Base-by-base conservation (phyloP, 2,329 filamentous ascomycete species). In the Huntiella decipiens region DNA sequence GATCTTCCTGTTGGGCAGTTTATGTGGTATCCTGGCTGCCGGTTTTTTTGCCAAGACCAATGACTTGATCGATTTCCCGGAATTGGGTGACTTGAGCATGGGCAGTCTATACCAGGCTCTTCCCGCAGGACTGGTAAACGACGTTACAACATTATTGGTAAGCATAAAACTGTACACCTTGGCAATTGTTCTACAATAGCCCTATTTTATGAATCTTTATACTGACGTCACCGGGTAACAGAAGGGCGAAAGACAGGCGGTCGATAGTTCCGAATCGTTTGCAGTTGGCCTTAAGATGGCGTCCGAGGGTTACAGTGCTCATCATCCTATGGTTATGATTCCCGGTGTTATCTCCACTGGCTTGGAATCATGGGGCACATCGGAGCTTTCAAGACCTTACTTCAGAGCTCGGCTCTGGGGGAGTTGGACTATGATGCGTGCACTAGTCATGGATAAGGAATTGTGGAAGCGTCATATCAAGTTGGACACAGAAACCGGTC, bases 371-470 rank as follows among this genome's bases (percentile, higher is more conserved):
- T 98, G 91, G 91, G 85, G 88, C 3, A 96, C 91, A 0, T 77
- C 82, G 43, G 82, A 87, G 56, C 67, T 70, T 37, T 94, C 87
- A 5, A 74, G 85, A 33, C 82, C 80, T 49, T 98, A 96, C 62
- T 98, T 98, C 61, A 73, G 91, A 51, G 94, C 92, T 64, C 71
- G 91, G 45, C 65, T 98, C 43, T 98, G 91, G 91, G 91, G 91
- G 4, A 94, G 85, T 54, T 98, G 92, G 91, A 93, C 76, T 52
- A 98, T 98, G 91, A 95, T 98, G 86, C 74, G 81, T 43, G 88
- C 91, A 0, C 64, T 98, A 52, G 84, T 98, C 1, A 63, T 93
- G 56, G 91, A 96, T 60, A 95, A 96, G 62, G 79, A 92, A 22
- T 71, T 74, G 32, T 98, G 91, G 91, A 98, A 95, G 66, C 79